Evolutionary conservation across 495 filamentous ascomycete genomes (phyloP).

Genomic region (Penicillium flavigenum): DNA sequence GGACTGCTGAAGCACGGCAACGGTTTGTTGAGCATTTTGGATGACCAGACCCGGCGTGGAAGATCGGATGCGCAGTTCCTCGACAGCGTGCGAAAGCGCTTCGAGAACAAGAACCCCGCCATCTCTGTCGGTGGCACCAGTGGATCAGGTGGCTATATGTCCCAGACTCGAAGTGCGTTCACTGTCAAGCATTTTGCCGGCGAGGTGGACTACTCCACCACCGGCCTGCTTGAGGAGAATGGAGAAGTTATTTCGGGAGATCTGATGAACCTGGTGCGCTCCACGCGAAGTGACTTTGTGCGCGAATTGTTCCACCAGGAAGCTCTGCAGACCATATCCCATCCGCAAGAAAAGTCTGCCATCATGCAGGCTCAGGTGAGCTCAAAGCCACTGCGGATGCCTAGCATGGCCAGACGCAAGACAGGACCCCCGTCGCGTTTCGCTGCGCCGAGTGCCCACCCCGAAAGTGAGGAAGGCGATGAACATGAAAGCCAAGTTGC

Average conservation of each 20-base stretch:
- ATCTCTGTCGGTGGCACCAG: constrained; percentile 71
- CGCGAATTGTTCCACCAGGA: constrained; percentile 90
- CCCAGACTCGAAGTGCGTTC: constrained; percentile 71
- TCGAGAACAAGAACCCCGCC: constrained; percentile 89
- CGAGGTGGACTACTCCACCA: constrained; percentile 90
- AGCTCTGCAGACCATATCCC: constrained; percentile 81
- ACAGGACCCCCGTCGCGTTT: constrained; percentile 49
- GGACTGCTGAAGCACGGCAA: constrained; percentile 89
- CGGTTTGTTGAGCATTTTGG: constrained; percentile 87
- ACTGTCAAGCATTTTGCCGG: constrained; percentile 94
- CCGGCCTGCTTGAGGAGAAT: constrained; percentile 87
- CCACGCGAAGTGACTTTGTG: constrained; percentile 84
- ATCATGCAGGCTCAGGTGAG: constrained; percentile 96
- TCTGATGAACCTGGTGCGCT: constrained; percentile 89
- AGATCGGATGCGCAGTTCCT: constrained; percentile 85
- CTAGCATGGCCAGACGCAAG: constrained; percentile 83
- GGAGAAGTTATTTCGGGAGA: constrained; percentile 94
- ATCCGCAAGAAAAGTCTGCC: constrained; percentile 84
- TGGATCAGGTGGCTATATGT: constrained; percentile 79
- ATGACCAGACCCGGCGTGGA: constrained; percentile 89
- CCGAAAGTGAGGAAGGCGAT: constrained; percentile 51
- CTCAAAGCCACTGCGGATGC: constrained; percentile 87
- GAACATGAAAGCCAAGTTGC: constrained; percentile 52
- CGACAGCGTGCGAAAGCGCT: constrained; percentile 85
- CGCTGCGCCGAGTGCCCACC: constrained; percentile 32